phyloP scores from a whole-genome alignment of 2,329 filamentous ascomycete genomes.

The Ambrosiella xylebori region DNA sequence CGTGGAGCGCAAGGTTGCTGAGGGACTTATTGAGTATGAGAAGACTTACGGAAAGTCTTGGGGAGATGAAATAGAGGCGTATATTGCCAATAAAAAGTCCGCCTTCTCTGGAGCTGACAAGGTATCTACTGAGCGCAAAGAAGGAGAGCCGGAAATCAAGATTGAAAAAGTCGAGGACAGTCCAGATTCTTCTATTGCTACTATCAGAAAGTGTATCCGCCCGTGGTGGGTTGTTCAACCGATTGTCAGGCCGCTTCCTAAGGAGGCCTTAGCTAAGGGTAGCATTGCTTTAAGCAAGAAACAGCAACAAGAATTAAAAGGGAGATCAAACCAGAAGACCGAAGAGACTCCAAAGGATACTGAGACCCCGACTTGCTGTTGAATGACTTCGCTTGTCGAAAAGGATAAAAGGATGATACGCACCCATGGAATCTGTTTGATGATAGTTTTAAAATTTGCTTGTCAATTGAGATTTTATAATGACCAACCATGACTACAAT shows the following conservation, averaged over 20 bases:
- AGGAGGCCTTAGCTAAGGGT: constrained; percentile 71
- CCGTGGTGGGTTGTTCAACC: constrained; percentile 88
- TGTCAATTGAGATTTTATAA: not conserved
- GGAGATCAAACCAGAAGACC: constrained; percentile 6
- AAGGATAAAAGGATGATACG: not conserved
- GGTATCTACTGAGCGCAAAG: constrained; percentile 14
- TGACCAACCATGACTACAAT: no score
- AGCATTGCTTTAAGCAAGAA: constrained; percentile 62
- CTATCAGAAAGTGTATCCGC: constrained; percentile 55
- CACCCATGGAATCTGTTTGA: not conserved
- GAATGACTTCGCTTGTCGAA: not conserved
- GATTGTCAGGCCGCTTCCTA: constrained; percentile 69
- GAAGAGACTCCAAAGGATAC: not conserved
- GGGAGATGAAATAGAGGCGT: constrained; percentile 22
- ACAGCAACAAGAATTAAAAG: constrained; percentile 27
- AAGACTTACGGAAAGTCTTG: constrained; percentile 32
- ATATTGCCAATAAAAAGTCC: constrained; percentile 12
- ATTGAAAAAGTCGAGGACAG: constrained; percentile 32
- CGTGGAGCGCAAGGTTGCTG: constrained; percentile 58
- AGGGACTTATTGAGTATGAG: constrained; percentile 53
- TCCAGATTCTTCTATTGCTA: constrained; percentile 29
- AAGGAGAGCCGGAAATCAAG: constrained; percentile 16
- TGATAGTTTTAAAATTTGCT: not conserved
- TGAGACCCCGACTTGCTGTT: not conserved
- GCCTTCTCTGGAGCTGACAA: constrained; percentile 9